Evolutionary conservation across 306 rosid genomes (phyloP), one percentile per base, ranked within the genome.

Genomic region (Argentina anserina): DNA sequence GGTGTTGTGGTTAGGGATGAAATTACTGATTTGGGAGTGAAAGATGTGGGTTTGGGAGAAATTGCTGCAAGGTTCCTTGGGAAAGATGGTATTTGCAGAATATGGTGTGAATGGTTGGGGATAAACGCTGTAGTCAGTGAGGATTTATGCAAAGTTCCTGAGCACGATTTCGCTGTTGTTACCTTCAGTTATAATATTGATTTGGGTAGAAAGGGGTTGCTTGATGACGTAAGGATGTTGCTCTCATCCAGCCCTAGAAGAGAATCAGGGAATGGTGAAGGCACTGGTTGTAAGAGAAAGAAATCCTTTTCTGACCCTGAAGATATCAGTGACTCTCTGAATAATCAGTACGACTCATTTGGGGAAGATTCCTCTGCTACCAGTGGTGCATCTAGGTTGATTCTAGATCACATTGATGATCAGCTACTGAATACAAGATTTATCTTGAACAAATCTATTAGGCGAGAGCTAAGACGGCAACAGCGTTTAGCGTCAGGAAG

Each of bases 71-170:
- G 97, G 72, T 82, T 90, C 79, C 69, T 31, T 52, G 88, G 88
- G 81, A 87, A 85, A 67, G 85, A 72, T 80, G 89, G 86, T 49
- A 74, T 89, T 67, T 79, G 80, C 78, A 85, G 96, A 76, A 82
- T 93, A 65, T 93, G 98, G 98, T 93, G 98, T 29, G 97, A 93
- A 80, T 93, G 98, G 98, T 76, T 90, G 72, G 98, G 96, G 58
- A 74, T 81, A 75, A 79, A 69, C 66, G 34, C 46, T 61, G n/a
- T 39, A 25, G 85, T 15, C 58, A 72, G 75, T 41, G 84, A 74
- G 28, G 73, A 77, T 58, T 68, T 61, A 20, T 21, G 34, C 36
- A 73, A 77, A 72, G 79, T 84, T 80, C 84, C 87, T 62, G 83
- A 75, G 79, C 97, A 87, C 70, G 84, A 84, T 61, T 87, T 74